Evolutionary conservation across 805 yeast species (phyloP).

Genomic region (Wickerhamiella brachini): DNA sequence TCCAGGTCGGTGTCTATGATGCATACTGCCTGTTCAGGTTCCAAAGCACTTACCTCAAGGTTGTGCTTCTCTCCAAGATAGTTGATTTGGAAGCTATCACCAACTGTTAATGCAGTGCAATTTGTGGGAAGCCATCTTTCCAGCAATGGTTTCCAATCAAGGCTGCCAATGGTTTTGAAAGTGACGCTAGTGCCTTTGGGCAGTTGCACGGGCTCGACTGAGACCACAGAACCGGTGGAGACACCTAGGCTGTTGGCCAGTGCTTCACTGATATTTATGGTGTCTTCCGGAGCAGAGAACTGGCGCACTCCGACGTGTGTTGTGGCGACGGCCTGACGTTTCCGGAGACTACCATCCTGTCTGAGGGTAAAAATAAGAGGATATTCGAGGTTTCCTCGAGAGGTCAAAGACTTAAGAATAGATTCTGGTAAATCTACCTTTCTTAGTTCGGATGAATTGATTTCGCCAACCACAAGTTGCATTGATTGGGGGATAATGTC

Average conservation of each 20-base stretch:
- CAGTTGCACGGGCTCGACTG: constrained; percentile 21
- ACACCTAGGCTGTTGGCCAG: constrained; percentile 23
- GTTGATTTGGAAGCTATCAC: constrained; percentile 27
- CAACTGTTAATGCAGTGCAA: constrained; percentile 36
- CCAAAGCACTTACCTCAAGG: constrained; percentile 28
- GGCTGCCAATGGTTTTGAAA: constrained; percentile 28
- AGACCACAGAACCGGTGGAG: constrained; percentile 11
- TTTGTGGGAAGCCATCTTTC: constrained; percentile 37
- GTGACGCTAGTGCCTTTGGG: constrained; percentile 37
- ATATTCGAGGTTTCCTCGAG: constrained; percentile 21
- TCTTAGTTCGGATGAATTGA: background rate
- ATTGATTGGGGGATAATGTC: background rate
- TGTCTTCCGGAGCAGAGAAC: constrained; percentile 31
- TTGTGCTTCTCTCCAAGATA: constrained; percentile 18
- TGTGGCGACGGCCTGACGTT: constrained; percentile 6
- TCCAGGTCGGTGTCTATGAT: constrained; percentile 45
- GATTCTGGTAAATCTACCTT: constrained; percentile 12
- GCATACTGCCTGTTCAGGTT: constrained; percentile 32
- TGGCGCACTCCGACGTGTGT: constrained; percentile 36
- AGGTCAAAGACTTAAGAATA: background rate
- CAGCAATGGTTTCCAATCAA: constrained; percentile 41
- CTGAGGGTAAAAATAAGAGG: constrained; percentile 27
- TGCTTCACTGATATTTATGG: constrained; percentile 27
- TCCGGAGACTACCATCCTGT: background rate
- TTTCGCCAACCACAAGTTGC: background rate